phyloP scores from a whole-genome alignment of 192 early-diverging fungal genomes.

The Coemansia sp. region DNA sequence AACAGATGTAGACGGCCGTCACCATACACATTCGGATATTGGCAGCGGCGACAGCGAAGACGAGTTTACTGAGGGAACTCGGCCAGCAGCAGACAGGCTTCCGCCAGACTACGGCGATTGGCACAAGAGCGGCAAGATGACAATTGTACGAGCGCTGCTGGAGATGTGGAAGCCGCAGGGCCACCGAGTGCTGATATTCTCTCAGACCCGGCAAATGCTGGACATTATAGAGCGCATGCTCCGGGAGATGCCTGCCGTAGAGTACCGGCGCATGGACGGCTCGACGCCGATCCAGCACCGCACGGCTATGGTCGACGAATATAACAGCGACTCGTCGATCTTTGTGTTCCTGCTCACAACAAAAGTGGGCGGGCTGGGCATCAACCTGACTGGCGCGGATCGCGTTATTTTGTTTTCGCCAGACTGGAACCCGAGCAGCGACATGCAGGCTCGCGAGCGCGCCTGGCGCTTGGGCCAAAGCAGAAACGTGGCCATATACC shows the following conservation, averaged over 20 bases:
- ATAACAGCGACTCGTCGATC: slow-evolving; percentile 61
- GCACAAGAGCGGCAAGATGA: slow-evolving; percentile 74
- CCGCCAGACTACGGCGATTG: slow-evolving; percentile 40
- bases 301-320: slow-evolving; percentile 80
- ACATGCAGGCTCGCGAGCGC: slow-evolving; percentile 91
- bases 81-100: background rate
- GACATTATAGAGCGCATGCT: slow-evolving; percentile 87
- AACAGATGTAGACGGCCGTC: background rate
- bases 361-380: slow-evolving; percentile 91
- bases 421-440: slow-evolving; percentile 98
- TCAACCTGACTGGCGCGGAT: slow-evolving; percentile 92
- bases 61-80: background rate
- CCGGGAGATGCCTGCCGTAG: slow-evolving; percentile 38
- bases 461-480: slow-evolving; percentile 94
- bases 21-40: background rate
- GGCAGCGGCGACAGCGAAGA: slow-evolving; percentile 8
- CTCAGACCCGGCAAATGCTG: slow-evolving; percentile 90
- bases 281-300: slow-evolving; percentile 85
- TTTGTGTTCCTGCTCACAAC: slow-evolving; percentile 96
- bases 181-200: slow-evolving; percentile 87
- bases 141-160: slow-evolving; percentile 78
- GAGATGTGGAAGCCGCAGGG: slow-evolving; percentile 79
- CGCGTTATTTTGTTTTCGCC: slow-evolving; percentile 94
- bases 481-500: slow-evolving; percentile 81
- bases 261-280: slow-evolving; percentile 92